Percentiles rank a stretch among this genome's conserved stretches.
Evolutionary conservation across 108 stramenopile species (phyloP).

Genomic region (Cyclotella kingstonii): DNA sequence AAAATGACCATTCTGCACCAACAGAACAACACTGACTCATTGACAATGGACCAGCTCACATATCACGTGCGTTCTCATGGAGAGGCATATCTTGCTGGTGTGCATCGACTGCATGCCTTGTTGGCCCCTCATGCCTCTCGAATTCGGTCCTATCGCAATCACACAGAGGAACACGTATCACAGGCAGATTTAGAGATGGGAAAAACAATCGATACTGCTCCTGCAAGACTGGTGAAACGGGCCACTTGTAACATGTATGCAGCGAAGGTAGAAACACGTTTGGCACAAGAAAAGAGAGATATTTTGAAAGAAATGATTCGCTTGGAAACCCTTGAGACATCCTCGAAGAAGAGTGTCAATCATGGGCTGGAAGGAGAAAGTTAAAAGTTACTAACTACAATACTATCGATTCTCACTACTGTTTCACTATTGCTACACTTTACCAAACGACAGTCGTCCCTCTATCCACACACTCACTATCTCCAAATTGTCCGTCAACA

Average conservation of each 20-base stretch:
- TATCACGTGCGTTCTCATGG: slow-evolving; percentile 24
- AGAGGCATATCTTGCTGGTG: slow-evolving; percentile 33
- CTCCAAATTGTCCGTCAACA: slow-evolving; percentile 26
- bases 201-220: neutral
- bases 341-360: neutral
- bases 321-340: slow-evolving; percentile 25
- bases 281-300: slow-evolving; percentile 40
- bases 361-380: neutral
- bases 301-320: slow-evolving; percentile 45
- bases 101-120: slow-evolving; percentile 30
- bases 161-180: neutral
- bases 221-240: slow-evolving; percentile 10
- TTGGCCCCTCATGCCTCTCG: slow-evolving; percentile 34
- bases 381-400: neutral
- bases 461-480: slow-evolving; percentile 26
- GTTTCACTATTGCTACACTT: neutral
- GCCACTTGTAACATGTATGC: slow-evolving; percentile 47
- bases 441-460: slow-evolving; percentile 13
- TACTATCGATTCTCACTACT: neutral
- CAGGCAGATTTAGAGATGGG: neutral
- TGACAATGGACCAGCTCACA: slow-evolving; percentile 22
- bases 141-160: slow-evolving; percentile 28
- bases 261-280: slow-evolving; percentile 30
- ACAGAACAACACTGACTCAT: neutral
- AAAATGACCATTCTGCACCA: slow-evolving; percentile 21